Base-by-base conservation (phyloP, 1,139 yeast species). In the Suhomyces chickasaworum region DNA sequence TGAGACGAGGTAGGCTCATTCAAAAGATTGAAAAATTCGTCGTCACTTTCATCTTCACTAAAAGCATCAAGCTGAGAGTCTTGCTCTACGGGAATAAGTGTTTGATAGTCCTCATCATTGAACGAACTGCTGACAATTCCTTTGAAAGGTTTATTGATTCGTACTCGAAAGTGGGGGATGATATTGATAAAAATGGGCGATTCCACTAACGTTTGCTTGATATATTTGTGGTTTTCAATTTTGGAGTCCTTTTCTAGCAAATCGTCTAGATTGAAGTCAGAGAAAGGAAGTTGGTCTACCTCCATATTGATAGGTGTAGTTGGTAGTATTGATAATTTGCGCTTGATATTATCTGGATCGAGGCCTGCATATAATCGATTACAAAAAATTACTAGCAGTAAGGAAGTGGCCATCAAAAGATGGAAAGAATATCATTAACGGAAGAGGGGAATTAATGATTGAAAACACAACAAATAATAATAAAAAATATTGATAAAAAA, bases 61-160 rank as follows among this genome's bases (percentile, higher is more conserved):
- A 72, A 71, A 10, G 63, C 71, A 32, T 68, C 75, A 49, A 63
- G 55, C 51, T 71, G 77, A 0, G 78, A 73, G 49, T 74, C 78
- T 36, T 66, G 70, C 35, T 69, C 75, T 21, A 61, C 65, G 0
- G 72, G 68, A 2, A 67, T 60, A 38, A 71, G 47, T 17, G 59
- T 61, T 51, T 73, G 78, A 52, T 70, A 72, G 20, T 61, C 64
- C 40, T 71, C 77, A 40, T 73, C 78, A 46, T 71, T 70, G 23
- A 68, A 58, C 8, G 73, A 64, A 5, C 61, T 52, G 51, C 69
- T 65, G 15, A 67, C 49, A 23, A 73, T 61, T 7, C 74, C 76
- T 15, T 59, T 52, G 30, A 71, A 64, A 12, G 68, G 66, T 52
- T 75, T 75, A 41, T 59, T 58, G 16, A 57, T 49, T 20, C 60